A percentile compares a stretch with the other conserved stretches of the same genome.
Evolutionary conservation across 192 early-diverging fungal species (phyloP).

Genomic region (Coemansia sp.): DNA sequence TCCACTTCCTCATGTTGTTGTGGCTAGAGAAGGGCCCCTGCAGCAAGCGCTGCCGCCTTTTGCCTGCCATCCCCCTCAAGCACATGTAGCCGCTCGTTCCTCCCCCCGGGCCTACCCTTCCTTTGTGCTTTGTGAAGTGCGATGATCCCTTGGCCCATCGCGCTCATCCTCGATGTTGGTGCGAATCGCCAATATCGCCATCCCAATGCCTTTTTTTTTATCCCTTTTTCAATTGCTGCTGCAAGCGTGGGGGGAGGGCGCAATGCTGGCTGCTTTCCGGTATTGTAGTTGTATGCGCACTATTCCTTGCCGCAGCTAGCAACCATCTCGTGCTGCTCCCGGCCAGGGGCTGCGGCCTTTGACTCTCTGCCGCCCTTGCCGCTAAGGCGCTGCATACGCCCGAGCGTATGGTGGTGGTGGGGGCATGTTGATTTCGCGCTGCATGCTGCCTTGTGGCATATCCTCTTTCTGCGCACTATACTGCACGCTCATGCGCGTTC

Average conservation of each 20-base stretch:
- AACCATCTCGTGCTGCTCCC: neutral
- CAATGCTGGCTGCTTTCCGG: neutral
- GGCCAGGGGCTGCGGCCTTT: neutral
- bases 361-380: slow-evolving; percentile 2
- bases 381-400: neutral
- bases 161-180: neutral
- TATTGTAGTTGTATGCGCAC: slow-evolving; percentile 6
- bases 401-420: neutral
- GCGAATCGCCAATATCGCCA: neutral
- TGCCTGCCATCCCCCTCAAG: too few species aligned
- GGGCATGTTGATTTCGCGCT: neutral
- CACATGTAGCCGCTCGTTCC: neutral
- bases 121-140: slow-evolving; percentile 42
- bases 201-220: neutral
- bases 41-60: neutral
- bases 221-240: neutral
- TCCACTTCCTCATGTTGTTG: neutral
- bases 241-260: neutral
- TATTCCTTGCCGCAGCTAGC: slow-evolving; percentile 2
- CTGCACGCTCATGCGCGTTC: slow-evolving; percentile 16
- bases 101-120: neutral
- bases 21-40: slow-evolving; percentile 5
- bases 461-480: slow-evolving; percentile 21
- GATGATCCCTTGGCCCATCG: neutral
- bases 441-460: neutral